Conservation (phyloP, 331 rosid genomes). For the Quercus tomentella region DNA sequence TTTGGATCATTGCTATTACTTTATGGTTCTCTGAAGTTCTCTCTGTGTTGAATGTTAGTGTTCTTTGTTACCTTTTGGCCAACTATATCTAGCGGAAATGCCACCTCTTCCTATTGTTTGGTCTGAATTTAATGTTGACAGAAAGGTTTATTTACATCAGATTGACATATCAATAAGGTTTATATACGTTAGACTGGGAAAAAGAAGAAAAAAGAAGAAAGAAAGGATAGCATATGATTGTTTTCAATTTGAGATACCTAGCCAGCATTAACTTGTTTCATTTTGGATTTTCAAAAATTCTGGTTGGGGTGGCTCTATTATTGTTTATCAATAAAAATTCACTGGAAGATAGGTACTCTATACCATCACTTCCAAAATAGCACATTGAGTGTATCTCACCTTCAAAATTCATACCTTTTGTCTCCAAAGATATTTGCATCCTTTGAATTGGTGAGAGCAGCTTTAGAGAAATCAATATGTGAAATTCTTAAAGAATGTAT, state of each 20-base stretch:
- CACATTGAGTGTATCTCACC: background rate
- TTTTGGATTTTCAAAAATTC: background rate
- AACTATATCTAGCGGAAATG: no score
- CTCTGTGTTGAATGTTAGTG: background rate
- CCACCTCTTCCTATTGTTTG: no score
- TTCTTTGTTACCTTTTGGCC: background rate
- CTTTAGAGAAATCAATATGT: background rate
- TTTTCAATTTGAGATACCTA: background rate
- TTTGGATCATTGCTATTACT: background rate
- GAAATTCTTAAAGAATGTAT: background rate
- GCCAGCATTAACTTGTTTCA: background rate
- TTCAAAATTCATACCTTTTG: background rate
- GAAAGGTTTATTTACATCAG: background rate
- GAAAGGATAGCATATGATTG: background rate
- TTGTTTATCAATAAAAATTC: background rate
- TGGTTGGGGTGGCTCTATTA: background rate
- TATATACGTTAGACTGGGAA: background rate
- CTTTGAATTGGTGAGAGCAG: background rate
- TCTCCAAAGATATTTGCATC: background rate
- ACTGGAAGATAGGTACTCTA: background rate
- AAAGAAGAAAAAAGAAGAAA: background rate
- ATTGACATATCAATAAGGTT: no score
- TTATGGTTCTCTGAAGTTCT: background rate
- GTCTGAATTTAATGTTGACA: background rate
- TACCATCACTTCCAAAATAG: background rate